Conservation (phyloP, 1,284 basidiomycete genomes). For the Sporisorium scitamineum region DNA sequence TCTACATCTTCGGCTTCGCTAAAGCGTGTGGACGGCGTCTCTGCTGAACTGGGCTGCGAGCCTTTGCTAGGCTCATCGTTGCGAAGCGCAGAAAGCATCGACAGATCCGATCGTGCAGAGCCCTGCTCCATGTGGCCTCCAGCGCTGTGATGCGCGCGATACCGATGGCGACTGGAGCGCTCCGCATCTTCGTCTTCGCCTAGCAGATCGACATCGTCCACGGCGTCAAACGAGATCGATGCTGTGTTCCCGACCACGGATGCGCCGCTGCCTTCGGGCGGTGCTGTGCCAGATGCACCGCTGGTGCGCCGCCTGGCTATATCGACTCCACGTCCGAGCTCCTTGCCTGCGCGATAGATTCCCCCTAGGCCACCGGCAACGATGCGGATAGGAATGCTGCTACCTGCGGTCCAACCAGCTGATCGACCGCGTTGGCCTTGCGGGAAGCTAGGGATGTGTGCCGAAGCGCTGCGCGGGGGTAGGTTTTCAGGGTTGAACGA, state of each 20-base stretch:
- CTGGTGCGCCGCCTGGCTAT: conserved; percentile 39
- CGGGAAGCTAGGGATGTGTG: conserved; percentile 46
- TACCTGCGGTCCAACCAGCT: conserved; percentile 38
- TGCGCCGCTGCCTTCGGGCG: not conserved
- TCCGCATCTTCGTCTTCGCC: conserved; percentile 20
- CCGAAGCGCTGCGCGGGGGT: conserved; percentile 26
- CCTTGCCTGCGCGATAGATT: conserved; percentile 44
- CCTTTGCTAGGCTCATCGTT: conserved; percentile 24
- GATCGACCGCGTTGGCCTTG: conserved; percentile 44
- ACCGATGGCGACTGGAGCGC: conserved; percentile 5
- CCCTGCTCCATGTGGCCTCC: conserved; percentile 7
- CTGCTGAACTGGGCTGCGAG: conserved; percentile 43
- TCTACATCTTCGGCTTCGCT: conserved; percentile 37
- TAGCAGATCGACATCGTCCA: conserved; percentile 37
- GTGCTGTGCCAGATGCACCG: conserved; percentile 12
- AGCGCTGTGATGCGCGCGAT: not conserved
- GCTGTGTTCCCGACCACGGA: not conserved
- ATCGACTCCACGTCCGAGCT: conserved; percentile 49
- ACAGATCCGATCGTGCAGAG: conserved; percentile 23
- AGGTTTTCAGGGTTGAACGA: conserved; percentile 24
- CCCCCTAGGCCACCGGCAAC: conserved; percentile 50
- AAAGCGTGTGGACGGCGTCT: conserved; percentile 41
- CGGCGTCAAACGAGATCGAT: conserved; percentile 44
- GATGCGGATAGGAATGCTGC: conserved; percentile 52
- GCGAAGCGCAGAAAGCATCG: conserved; percentile 25